Evolutionary conservation across 345 rosid genomes (phyloP).

Genomic region (Orychophragmus violaceus): DNA sequence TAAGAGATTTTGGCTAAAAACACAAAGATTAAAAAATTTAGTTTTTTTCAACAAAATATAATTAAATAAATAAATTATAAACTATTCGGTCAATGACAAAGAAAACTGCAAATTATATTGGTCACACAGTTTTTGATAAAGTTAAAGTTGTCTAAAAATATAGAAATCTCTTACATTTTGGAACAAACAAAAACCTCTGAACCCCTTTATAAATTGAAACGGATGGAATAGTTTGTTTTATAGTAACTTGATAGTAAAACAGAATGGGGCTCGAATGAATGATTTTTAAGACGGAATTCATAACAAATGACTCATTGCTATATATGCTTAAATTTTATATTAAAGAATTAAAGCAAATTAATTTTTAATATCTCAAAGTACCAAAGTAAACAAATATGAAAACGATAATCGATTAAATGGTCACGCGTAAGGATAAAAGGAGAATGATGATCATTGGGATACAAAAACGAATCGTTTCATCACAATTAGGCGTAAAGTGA

Average conservation of each 20-base stretch:
- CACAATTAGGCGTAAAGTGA: constrained; percentile 31
- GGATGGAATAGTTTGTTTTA: too few species aligned
- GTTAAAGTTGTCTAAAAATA: too few species aligned
- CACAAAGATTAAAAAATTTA: too few species aligned
- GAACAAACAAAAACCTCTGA: too few species aligned
- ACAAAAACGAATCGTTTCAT: constrained; percentile 25
- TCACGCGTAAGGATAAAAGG: constrained; percentile 44
- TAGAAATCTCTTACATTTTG: too few species aligned
- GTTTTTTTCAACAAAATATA: too few species aligned
- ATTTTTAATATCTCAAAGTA: neutral
- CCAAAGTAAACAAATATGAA: neutral
- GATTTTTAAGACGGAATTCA: neutral
- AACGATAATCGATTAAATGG: neutral
- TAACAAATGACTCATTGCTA: neutral
- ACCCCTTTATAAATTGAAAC: too few species aligned
- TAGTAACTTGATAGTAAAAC: neutral
- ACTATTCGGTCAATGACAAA: too few species aligned
- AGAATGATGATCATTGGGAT: constrained; percentile 31
- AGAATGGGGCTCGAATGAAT: neutral
- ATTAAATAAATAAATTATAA: too few species aligned
- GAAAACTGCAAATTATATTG: too few species aligned
- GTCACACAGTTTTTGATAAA: too few species aligned
- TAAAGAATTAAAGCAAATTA: neutral
- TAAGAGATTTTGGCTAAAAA: too few species aligned
- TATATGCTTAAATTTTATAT: neutral